phyloP scores from a whole-genome alignment of 208 protist species.

The Trypanosoma avium region DNA sequence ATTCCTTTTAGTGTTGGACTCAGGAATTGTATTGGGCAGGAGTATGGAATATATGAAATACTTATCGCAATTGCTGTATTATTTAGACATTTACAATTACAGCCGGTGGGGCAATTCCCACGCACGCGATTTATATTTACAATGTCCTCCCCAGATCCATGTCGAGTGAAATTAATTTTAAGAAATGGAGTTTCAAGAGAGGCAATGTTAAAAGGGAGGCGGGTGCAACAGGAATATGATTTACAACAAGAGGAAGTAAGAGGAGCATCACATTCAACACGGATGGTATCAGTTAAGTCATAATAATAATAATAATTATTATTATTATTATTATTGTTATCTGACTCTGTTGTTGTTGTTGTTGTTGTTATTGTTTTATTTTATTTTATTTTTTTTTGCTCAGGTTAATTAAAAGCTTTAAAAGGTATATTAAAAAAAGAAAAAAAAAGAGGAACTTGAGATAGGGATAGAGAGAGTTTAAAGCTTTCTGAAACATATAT shows the following conservation, averaged over 20 bases:
- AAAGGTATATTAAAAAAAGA: no score
- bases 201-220: conserved; percentile 21
- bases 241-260: not conserved
- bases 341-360: no score
- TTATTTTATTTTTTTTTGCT: no score
- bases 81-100: conserved; percentile 38
- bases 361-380: no score
- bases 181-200: conserved; percentile 1
- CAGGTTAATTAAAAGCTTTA: no score
- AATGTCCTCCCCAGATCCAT: conserved; percentile 41
- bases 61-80: conserved; percentile 43
- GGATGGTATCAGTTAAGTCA: no score
- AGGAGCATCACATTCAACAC: no score
- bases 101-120: conserved; percentile 39
- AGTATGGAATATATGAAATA: conserved; percentile 45
- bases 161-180: conserved; percentile 18
- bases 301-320: no score
- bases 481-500: no score
- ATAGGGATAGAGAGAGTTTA: no score
- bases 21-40: conserved; percentile 55
- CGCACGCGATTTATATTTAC: conserved; percentile 50
- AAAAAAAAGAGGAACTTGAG: no score
- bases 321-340: no score
- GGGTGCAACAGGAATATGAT: conserved; percentile 12
- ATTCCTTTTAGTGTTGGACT: conserved; percentile 54